phyloP scores from a whole-genome alignment of 2,329 filamentous ascomycete genomes.

The Bipolaris bicolor region DNA sequence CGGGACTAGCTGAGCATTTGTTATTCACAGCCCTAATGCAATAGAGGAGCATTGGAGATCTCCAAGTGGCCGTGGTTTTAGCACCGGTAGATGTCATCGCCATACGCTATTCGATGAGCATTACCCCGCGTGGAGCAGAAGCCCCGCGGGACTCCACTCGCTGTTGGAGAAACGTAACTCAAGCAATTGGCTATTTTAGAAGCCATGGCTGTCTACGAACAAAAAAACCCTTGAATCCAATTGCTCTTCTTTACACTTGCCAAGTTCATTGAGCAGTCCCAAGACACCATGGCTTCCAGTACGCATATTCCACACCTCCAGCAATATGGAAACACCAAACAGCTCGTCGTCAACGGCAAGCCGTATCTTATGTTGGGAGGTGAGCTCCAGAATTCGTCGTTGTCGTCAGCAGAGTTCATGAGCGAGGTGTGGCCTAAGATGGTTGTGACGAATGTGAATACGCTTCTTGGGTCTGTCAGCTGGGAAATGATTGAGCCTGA shows the following conservation, averaged over 20 bases:
- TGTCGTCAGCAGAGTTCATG: conserved; percentile 56
- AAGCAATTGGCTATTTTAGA: neutral
- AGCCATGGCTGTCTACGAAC: neutral
- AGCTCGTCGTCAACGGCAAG: conserved; percentile 54
- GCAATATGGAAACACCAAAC: conserved; percentile 28
- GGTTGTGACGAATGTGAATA: conserved; percentile 52
- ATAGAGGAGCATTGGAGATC: neutral
- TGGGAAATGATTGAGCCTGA: conserved; percentile 57
- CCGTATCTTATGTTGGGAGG: conserved; percentile 55
- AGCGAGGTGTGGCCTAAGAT: conserved; percentile 53
- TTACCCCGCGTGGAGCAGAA: conserved; percentile 7
- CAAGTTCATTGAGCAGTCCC: neutral
- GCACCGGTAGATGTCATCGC: conserved; percentile 10
- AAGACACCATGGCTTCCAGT: conserved; percentile 10
- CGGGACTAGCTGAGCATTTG: neutral
- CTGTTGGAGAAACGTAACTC: neutral
- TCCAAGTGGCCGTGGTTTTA: conserved; percentile 4
- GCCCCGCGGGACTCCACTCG: neutral
- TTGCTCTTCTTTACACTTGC: neutral
- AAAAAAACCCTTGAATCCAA: no score
- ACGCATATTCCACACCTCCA: conserved; percentile 27
- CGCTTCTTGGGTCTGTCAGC: conserved; percentile 53
- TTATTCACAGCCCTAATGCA: neutral
- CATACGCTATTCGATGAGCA: conserved; percentile 1
- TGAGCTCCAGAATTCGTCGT: conserved; percentile 57